phyloP scores from a whole-genome alignment of 306 rosid genomes.

The Biancaea sappan region DNA sequence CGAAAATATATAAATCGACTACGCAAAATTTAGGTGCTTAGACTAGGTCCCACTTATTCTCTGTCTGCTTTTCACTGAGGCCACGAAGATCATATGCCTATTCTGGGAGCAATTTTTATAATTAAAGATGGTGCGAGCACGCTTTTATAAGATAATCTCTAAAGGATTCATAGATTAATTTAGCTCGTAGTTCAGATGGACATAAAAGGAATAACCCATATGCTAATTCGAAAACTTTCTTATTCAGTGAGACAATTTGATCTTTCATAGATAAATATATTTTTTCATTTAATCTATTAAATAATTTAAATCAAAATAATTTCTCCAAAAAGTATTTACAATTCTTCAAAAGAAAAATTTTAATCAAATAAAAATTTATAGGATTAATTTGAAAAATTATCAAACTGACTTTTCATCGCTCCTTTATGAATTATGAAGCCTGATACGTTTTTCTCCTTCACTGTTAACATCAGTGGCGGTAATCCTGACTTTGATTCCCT shows the following conservation, averaged over 20 bases:
- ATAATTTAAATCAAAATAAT: too few relatives aligned
- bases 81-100: neutral
- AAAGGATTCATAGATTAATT: too few relatives aligned
- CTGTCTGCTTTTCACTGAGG: neutral
- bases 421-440: neutral
- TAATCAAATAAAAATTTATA: too few relatives aligned
- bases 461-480: neutral
- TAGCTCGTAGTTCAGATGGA: too few relatives aligned
- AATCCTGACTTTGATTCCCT: neutral
- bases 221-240: neutral
- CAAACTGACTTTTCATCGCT: neutral
- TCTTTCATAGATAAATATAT: too few relatives aligned
- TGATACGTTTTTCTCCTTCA: neutral
- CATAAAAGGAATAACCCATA: too few relatives aligned
- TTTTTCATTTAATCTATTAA: too few relatives aligned
- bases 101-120: neutral
- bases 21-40: neutral
- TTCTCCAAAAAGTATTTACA: too few relatives aligned
- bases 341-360: too few relatives aligned
- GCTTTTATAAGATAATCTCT: neutral
- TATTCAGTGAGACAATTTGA: neutral
- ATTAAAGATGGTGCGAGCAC: neutral
- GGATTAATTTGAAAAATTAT: too few relatives aligned
- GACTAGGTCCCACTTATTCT: neutral
- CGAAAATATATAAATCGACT: neutral